Percentiles rank a stretch among this genome's conserved stretches.
These are phyloP conservation scores for Alternaria rosae DNA, from an alignment of 2,329 filamentous ascomycete species.

Conservation along the genomic window DNA sequence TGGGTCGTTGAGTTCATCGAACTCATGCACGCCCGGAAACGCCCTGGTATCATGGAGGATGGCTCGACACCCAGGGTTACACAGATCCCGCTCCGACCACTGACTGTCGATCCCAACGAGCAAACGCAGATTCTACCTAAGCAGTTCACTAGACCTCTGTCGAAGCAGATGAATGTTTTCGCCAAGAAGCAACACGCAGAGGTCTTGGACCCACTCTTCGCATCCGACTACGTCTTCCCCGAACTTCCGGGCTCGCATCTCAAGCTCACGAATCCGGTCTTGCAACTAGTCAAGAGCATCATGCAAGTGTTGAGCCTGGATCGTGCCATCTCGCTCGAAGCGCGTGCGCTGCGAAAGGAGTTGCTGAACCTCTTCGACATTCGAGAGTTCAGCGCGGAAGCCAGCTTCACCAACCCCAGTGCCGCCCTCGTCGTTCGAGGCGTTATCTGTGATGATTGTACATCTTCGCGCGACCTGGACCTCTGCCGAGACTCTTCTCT, in stretches of 20 bases:
- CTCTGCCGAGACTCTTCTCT: conserved; percentile 89
- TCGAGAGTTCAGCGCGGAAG: conserved; percentile 88
- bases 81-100: conserved; percentile 65
- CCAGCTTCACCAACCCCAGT: conserved; percentile 86
- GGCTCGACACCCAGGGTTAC: conserved; percentile 63
- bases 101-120: conserved; percentile 64
- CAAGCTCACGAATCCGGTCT: conserved; percentile 70
- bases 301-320: conserved; percentile 93
- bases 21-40: conserved; percentile 88
- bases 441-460: conserved; percentile 89
- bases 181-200: conserved; percentile 87
- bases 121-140: conserved; percentile 76
- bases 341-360: conserved; percentile 86
- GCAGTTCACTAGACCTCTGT: conserved; percentile 84
- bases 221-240: conserved; percentile 86
- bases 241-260: conserved; percentile 76
- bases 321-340: conserved; percentile 88
- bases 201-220: conserved; percentile 86
- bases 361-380: conserved; percentile 90
- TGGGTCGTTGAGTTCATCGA: conserved; percentile 96
- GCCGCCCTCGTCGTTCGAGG: conserved; percentile 75
- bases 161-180: conserved; percentile 84
- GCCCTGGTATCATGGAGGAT: conserved; percentile 57
- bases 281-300: conserved; percentile 90
- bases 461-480: conserved; percentile 85